Conservation (phyloP, 2,329 filamentous ascomycete genomes). For the Monilinia laxa region DNA sequence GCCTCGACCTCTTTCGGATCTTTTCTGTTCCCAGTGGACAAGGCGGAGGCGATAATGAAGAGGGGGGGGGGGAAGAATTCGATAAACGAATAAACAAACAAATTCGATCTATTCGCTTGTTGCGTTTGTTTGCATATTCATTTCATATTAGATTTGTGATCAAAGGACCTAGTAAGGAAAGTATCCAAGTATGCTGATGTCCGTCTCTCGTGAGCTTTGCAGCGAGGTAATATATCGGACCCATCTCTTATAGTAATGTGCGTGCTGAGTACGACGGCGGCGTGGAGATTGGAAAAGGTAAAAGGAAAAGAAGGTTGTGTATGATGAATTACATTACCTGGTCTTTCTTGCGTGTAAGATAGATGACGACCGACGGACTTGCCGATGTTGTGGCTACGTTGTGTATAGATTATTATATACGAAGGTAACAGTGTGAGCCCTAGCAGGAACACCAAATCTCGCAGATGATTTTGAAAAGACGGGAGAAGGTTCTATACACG, state of each 20-base stretch:
- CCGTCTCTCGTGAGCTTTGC: conserved; percentile 23
- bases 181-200: conserved; percentile 15
- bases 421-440: conserved; percentile 19
- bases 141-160: conserved; percentile 14
- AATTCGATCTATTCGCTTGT: not conserved
- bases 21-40: conserved; percentile 1
- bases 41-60: conserved; percentile 3
- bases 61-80: not conserved
- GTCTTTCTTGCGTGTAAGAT: conserved; percentile 11
- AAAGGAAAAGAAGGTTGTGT: not conserved
- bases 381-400: conserved; percentile 23
- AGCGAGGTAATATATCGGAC: conserved; percentile 17
- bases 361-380: conserved; percentile 17
- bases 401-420: conserved; percentile 14
- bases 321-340: conserved; percentile 14
- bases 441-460: conserved; percentile 20
- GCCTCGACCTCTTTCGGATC: conserved; percentile 6
- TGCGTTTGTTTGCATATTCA: conserved; percentile 16
- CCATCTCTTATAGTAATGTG: conserved; percentile 18
- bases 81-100: conserved; percentile 2
- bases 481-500: conserved; percentile 4
- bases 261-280: not conserved
- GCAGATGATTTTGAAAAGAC: conserved; percentile 8
- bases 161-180: not conserved
- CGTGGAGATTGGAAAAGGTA: not conserved